phyloP scores from a whole-genome alignment of 208 protist genomes.

The Trypanosoma platydactyli region DNA sequence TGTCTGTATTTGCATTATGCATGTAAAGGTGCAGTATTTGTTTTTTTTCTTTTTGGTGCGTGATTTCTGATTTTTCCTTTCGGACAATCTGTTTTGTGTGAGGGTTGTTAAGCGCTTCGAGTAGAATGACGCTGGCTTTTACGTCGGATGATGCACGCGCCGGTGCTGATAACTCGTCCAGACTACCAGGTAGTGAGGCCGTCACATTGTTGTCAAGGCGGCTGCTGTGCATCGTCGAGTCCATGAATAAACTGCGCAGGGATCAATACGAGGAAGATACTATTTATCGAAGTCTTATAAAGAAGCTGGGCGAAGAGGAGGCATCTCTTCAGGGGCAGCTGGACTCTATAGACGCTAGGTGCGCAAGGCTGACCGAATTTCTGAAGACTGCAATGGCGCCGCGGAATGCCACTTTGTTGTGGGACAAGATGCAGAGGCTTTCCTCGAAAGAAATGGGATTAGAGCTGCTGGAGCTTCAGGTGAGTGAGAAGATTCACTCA shows the following conservation, averaged over 20 bases:
- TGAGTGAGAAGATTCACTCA: constrained; percentile 7
- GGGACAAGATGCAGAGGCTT: constrained; percentile 8
- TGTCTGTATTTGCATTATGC: no score
- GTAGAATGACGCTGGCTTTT: no score
- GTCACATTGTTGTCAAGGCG: constrained; percentile 5
- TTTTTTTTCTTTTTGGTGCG: no score
- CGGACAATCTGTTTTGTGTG: not conserved
- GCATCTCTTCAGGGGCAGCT: constrained; percentile 1
- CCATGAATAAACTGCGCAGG: constrained; percentile 5
- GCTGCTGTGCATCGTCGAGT: not conserved
- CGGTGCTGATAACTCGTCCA: not conserved
- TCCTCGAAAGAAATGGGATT: constrained; percentile 12
- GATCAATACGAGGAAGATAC: not conserved
- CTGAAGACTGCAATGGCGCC: not conserved
- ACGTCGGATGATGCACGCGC: no score
- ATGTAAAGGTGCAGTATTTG: no score
- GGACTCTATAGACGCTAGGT: not conserved
- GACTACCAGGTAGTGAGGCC: constrained; percentile 5
- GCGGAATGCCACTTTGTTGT: not conserved
- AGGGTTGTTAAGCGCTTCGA: no score
- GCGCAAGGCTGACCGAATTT: not conserved
- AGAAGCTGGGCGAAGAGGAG: constrained; percentile 5
- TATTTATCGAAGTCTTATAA: not conserved
- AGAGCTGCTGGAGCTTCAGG: constrained; percentile 3
- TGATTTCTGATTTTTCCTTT: constrained; percentile 3